Base-by-base conservation (phyloP, 257 asterid genomes). In the Petrea volubilis region DNA sequence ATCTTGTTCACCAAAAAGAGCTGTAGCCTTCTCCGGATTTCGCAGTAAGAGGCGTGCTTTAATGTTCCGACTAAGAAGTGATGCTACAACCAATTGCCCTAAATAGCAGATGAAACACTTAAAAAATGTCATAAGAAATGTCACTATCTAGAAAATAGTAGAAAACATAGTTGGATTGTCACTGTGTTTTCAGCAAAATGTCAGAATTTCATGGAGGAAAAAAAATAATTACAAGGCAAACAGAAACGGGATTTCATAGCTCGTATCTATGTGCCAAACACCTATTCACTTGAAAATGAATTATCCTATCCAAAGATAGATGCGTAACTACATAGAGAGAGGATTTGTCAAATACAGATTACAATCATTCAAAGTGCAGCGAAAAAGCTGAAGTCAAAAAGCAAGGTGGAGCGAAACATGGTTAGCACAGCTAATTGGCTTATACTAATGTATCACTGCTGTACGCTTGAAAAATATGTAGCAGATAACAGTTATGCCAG, bases 81-180 rank as follows among this genome's bases (percentile, higher is more conserved):
- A 84, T 75, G 98, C 98, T 28, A 93, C 97, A 67, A 93, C 84
- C 80, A 93, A 72, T 81, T 93, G 98, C 80, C 98, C 98, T 93
- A 78, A 73, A 78, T 33, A 64, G 34, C 47, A 85, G 8, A 73
- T n/a, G 46, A 11, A 51, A 34, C 11, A 60, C 46, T 55, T 60
- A 67, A 62, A 38, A 31, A 12, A 24, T 31, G 25, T 11, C 13
- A 29, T 15, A 63, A 21, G 28, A 38, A 43, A 4, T 29, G 28
- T 17, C 63, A 18, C 55, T n/a, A 10, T 27, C 14, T 23, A 4
- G 7, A 11, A 18, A 53, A 55, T n/a, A 4, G 9, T 23, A 34
- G 7, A 53, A 21, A 15, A 40, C 17, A 31, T 29, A n/a, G 57
- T 4, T 43, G 28, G n/a, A 34, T 50, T 20, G 14, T 20, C n/a